phyloP scores from a whole-genome alignment of 2,329 filamentous ascomycete species.

The Hypoxylon sp. region DNA sequence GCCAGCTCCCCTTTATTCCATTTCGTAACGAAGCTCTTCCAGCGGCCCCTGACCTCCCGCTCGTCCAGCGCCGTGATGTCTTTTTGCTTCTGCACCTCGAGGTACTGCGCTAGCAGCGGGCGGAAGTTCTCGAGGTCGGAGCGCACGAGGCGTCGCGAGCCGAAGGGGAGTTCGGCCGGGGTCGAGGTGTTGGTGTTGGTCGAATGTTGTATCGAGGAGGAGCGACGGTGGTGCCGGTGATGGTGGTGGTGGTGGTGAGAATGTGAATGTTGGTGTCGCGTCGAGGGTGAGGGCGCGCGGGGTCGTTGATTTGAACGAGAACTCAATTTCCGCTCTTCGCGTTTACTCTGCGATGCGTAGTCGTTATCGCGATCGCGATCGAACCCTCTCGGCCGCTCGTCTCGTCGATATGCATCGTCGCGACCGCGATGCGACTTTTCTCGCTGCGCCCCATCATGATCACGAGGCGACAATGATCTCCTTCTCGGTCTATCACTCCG shows the following conservation, averaged over 20 bases:
- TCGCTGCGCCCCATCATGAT: slow-evolving; percentile 9
- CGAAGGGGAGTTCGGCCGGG: slow-evolving; percentile 68
- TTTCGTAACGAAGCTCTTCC: slow-evolving; percentile 92
- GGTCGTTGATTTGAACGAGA: slow-evolving; percentile 5
- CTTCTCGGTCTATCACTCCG: slow-evolving; percentile 8
- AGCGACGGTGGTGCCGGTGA: slow-evolving; percentile 48
- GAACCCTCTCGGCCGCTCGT: slow-evolving; percentile 20
- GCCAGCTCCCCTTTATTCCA: slow-evolving; percentile 93
- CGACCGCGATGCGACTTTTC: slow-evolving; percentile 4
- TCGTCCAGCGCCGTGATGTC: slow-evolving; percentile 76
- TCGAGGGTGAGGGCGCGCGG: slow-evolving; percentile 16
- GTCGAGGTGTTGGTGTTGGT: neutral
- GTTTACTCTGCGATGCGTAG: slow-evolving; percentile 6
- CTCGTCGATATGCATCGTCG: slow-evolving; percentile 14
- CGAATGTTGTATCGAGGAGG: slow-evolving; percentile 12
- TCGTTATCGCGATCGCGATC: neutral
- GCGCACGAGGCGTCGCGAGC: slow-evolving; percentile 74
- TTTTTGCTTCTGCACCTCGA: slow-evolving; percentile 87
- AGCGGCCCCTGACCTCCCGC: slow-evolving; percentile 82
- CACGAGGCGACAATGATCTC: slow-evolving; percentile 38
- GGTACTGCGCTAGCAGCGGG: slow-evolving; percentile 83
- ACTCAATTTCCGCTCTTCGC: slow-evolving; percentile 7
- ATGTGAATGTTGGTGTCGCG: slow-evolving; percentile 45
- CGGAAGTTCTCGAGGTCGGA: slow-evolving; percentile 73
- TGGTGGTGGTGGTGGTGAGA: slow-evolving; percentile 52